Percentiles rank a stretch among this genome's conserved stretches.
phyloP scores from a whole-genome alignment of 106 monocot genomes.

The Dioscorea dumetorum region DNA sequence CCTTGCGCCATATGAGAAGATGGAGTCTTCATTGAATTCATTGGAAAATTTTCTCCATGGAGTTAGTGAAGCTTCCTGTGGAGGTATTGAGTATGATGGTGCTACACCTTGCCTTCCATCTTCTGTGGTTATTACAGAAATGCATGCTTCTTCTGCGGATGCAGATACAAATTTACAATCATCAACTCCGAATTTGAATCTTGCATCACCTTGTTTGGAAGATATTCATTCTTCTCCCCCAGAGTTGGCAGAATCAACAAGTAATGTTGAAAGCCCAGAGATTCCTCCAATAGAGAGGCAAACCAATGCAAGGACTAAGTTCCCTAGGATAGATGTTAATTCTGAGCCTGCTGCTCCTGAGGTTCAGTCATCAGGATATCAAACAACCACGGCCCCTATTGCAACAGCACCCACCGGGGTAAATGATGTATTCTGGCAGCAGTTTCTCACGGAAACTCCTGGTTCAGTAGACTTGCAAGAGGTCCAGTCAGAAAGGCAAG shows the following conservation, averaged over 20 bases:
- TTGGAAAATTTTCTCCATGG: constrained; percentile 66
- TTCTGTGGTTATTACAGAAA: constrained; percentile 38
- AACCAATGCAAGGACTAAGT: too few relatives aligned
- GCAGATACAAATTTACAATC: constrained; percentile 15
- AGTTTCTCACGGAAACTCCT: constrained; percentile 81
- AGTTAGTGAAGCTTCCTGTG: constrained; percentile 53
- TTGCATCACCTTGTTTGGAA: constrained; percentile 21
- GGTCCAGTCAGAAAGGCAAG: too few relatives aligned
- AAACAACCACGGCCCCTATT: neutral
- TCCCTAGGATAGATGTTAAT: too few relatives aligned
- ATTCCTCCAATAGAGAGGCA: too few relatives aligned
- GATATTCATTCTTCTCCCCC: constrained; percentile 13
- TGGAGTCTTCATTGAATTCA: constrained; percentile 77
- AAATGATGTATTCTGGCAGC: constrained; percentile 95
- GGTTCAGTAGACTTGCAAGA: constrained; percentile 39
- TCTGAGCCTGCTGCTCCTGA: constrained; percentile 16
- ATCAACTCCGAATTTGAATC: constrained; percentile 6
- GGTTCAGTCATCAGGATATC: constrained; percentile 23
- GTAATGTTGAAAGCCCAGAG: constrained; percentile 35
- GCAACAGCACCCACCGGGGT: constrained; percentile 21
- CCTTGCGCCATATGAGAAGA: constrained; percentile 66
- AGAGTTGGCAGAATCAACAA: constrained; percentile 21
- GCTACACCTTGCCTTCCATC: constrained; percentile 23
- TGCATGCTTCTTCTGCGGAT: constrained; percentile 43
- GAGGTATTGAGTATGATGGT: constrained; percentile 37